A percentile compares a stretch with the other conserved stretches of the same genome.
Evolutionary conservation across 805 yeast genomes (phyloP).

Genomic region (baker's yeast (Saccharomyces cerevisiae)): DNA sequence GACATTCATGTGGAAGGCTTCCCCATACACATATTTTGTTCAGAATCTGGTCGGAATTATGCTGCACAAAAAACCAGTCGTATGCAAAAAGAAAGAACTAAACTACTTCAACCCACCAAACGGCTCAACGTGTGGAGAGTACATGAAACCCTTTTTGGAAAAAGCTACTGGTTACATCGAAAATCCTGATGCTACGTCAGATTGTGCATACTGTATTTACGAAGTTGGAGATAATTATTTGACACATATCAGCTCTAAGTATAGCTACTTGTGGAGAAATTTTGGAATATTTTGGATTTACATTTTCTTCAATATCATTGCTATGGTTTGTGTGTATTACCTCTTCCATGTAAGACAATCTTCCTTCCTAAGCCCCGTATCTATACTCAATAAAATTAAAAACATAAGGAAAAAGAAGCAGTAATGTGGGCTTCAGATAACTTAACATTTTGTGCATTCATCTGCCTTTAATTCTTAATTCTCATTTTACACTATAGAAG

Average conservation of each 20-base stretch:
- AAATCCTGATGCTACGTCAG: conserved; percentile 41
- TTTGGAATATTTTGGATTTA: conserved; percentile 55
- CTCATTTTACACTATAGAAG: background rate
- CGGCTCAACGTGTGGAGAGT: conserved; percentile 60
- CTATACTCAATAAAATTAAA: background rate
- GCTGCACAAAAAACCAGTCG: conserved; percentile 44
- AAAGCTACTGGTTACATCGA: conserved; percentile 46
- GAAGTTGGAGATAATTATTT: conserved; percentile 44
- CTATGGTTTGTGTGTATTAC: conserved; percentile 32
- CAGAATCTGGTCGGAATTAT: conserved; percentile 43
- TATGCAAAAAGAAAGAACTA: conserved; percentile 43
- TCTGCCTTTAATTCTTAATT: background rate
- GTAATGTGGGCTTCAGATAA: background rate
- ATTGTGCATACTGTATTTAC: conserved; percentile 45
- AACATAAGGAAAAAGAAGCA: background rate
- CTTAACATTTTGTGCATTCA: background rate
- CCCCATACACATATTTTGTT: conserved; percentile 66
- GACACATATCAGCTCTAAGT: conserved; percentile 36
- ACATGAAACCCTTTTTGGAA: conserved; percentile 37
- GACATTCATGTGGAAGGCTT: conserved; percentile 72
- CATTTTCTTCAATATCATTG: conserved; percentile 43
- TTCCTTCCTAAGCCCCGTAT: conserved; percentile 18
- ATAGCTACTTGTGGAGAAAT: conserved; percentile 53
- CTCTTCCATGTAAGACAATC: conserved; percentile 20
- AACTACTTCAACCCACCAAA: conserved; percentile 44